Evolutionary conservation across 2,329 filamentous ascomycete genomes (phyloP).

Genomic region (Scytalidium sp.): DNA sequence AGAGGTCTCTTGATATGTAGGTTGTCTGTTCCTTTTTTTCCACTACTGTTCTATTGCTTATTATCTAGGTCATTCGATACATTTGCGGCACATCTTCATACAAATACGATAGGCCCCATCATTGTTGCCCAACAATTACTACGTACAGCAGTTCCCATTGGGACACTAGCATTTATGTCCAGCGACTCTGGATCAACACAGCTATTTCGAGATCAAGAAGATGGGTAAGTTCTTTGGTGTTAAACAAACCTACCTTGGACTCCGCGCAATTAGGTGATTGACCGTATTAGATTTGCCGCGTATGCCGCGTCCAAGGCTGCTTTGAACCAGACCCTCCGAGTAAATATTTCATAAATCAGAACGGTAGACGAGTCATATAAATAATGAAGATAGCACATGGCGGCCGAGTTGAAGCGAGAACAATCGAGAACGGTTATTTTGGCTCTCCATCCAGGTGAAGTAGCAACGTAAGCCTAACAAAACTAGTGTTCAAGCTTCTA

Average conservation of each 20-base stretch:
- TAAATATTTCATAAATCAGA: neutral
- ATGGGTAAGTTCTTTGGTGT: slow-evolving; percentile 29
- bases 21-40: neutral
- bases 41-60: neutral
- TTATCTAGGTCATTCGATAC: slow-evolving; percentile 45
- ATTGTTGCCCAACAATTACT: slow-evolving; percentile 51
- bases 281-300: slow-evolving; percentile 43
- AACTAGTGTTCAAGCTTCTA: neutral
- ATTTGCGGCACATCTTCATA: slow-evolving; percentile 53
- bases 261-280: neutral
- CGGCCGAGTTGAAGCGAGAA: slow-evolving; percentile 46
- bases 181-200: slow-evolving; percentile 52
- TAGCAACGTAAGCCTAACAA: slow-evolving; percentile 39
- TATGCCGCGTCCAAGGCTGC: slow-evolving; percentile 56
- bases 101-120: slow-evolving; percentile 58
- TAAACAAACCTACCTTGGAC: neutral
- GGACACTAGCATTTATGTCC: slow-evolving; percentile 52
- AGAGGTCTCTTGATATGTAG: neutral
- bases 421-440: slow-evolving; percentile 35
- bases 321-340: slow-evolving; percentile 50
- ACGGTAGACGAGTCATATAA: neutral
- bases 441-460: slow-evolving; percentile 56
- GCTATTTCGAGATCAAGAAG: slow-evolving; percentile 50
- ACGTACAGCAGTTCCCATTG: slow-evolving; percentile 12
- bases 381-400: slow-evolving; percentile 40